Evolutionary conservation across 2,329 filamentous ascomycete species (phyloP), one percentile per base, ranked within the genome.

Genomic region (Passalora sequoiae): DNA sequence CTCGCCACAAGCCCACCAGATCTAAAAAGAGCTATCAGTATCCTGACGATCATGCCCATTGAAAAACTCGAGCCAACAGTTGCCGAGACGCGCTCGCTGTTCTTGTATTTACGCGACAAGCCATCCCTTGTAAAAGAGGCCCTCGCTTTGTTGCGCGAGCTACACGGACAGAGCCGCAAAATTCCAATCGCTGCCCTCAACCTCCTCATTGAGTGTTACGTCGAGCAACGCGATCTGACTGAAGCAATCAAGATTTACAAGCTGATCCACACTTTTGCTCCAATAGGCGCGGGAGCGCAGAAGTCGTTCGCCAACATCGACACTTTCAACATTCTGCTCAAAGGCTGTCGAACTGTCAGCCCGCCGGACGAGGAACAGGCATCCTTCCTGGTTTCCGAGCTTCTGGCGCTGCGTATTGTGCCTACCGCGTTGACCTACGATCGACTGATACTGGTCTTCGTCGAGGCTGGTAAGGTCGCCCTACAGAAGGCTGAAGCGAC

Each of bases 31-130:
- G 84, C 85, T 0, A 72, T 95, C 25, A 76, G 78, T 29, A 74
- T 85, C 1, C 70, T 95, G 12, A 78, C 78, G 52, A 81, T 88
- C 60, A 92, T 94, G 83, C 68, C 77, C 16, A 73, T 77, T 46
- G 77, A 80, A 13, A 78, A 80, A 4, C 61, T 83, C 4, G 62
- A 73, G 28, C 72, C 80, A 3, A 75, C 78, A 24, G 60, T 72
- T 3, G 75, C 70, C 10, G 83, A 77, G 42, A 88, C 84, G 2
- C 73, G 81, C 12, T 66, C 78, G 2, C 69, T 96, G 16, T 81
- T 76, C 54, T 59, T 63, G 3, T 68, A 76, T 45, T 69, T 94
- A 30, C 67, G 67, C 28, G 58, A 68, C 28, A 66, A 72, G 1
- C 64, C 71, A 0, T 57, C 61, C 0, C 68, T 76, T 3, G 66